Evolutionary conservation across 257 asterid genomes (phyloP).

Genomic region (Ocimum tenuiflorum): DNA sequence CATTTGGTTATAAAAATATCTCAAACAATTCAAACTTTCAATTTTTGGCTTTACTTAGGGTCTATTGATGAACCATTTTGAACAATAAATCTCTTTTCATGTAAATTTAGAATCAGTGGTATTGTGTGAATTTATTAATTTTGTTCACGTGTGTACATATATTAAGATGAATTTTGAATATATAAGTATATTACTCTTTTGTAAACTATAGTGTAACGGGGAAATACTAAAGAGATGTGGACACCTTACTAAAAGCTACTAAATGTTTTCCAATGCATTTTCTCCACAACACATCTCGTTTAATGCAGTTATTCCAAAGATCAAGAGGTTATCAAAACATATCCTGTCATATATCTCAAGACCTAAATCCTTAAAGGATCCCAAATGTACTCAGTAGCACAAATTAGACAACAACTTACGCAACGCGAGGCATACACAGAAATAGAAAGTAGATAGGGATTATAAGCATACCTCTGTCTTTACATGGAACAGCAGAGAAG

Average conservation of each 20-base stretch:
- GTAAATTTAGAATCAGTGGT: too few species aligned
- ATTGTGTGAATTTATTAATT: too few species aligned
- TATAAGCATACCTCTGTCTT: slow-evolving; percentile 53
- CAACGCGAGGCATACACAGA: neutral
- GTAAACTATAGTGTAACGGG: too few species aligned
- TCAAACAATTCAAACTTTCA: too few species aligned
- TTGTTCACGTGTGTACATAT: too few species aligned
- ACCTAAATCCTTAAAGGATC: neutral
- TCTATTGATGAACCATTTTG: too few species aligned
- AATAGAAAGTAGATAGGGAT: slow-evolving; percentile 6
- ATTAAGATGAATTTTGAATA: too few species aligned
- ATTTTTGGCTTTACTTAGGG: too few species aligned
- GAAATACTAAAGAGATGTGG: too few species aligned
- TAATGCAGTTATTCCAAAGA: neutral
- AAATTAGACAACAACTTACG: neutral
- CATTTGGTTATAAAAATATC: too few species aligned
- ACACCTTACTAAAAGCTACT: neutral
- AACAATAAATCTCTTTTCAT: too few species aligned
- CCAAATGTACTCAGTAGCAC: neutral
- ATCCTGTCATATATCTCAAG: neutral
- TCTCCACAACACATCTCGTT: neutral
- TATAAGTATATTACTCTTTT: too few species aligned
- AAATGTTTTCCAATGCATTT: neutral
- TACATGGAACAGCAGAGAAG: slow-evolving; percentile 51
- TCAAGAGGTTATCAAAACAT: neutral